Evolutionary conservation across 2,329 filamentous ascomycete genomes (phyloP), one percentile per base, ranked within the genome.

Genomic region (Trichoderma afroharzianum): DNA sequence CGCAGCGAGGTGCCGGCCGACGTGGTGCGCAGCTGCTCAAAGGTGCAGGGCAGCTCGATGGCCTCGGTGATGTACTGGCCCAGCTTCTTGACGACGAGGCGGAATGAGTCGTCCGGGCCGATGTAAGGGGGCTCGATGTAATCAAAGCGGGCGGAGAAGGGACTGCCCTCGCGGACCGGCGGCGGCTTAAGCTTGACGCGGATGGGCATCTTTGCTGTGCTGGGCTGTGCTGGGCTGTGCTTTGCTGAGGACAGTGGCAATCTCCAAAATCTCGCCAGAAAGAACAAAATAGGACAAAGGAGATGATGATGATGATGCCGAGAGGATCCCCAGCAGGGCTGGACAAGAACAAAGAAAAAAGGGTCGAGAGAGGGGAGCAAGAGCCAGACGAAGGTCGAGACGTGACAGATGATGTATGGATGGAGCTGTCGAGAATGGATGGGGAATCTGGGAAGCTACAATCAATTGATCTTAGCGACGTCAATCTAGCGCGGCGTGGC

Each of bases 21-120:
- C 1, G 89, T 91, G 6, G 90, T 91, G 62, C 91, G 85, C 9
- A 94, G 84, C 79, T 93, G 91, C 77, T 94, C 92, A 81, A 93
- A 94, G 15, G 88, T 91, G 77, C 88, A 88, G 18, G 92, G 91
- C 59, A 90, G 82, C 66, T 86, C 85, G 70, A 94, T 85, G 26
- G 87, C 87, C 71, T 90, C 87, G 71, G 86, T 83, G 73, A 93
- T 87, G 78, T 88, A 91, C 89, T 84, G 78, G 2, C 90, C 91
- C 43, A 93, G 83, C 82, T 92, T 91, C 81, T 89, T 89, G 70
- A 92, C 87, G 21, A 93, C 84, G 15, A 85, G 84, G 59, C 89
- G 88, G 77, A 93, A 92, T 28, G 82, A 80, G 76, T 93, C 90
- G 28, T 86, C 82, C 18, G 85, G 81, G 8, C 78, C 80, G 75